These are phyloP conservation scores for Neotropicomus parvogracilis DNA, from an alignment of 1,284 basidiomycete species.

Conservation along the genomic window DNA sequence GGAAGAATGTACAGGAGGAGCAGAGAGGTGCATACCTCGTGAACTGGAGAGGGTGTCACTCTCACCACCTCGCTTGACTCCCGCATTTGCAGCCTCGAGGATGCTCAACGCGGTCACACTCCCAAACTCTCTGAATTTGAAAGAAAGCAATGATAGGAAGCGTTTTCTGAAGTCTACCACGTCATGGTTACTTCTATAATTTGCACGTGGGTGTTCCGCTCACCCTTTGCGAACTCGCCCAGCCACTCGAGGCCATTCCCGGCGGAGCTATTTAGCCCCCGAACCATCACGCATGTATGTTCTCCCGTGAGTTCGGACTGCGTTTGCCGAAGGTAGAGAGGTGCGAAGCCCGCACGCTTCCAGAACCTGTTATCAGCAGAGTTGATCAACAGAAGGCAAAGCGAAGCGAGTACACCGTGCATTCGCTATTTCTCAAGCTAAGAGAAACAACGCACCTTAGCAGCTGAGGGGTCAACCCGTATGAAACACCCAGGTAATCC, in stretches of 20 bases:
- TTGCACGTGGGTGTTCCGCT: constrained; percentile 14
- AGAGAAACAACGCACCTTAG: constrained; percentile 50
- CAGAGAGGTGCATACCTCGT: constrained; percentile 38
- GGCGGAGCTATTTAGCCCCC: constrained; percentile 70
- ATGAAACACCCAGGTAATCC: constrained; percentile 96
- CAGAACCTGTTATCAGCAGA: constrained; percentile 65
- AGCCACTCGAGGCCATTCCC: constrained; percentile 76
- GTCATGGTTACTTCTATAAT: not conserved
- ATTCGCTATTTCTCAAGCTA: not conserved
- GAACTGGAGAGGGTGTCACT: constrained; percentile 32
- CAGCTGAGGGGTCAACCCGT: constrained; percentile 87
- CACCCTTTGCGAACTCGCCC: constrained; percentile 85
- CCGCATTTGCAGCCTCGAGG: constrained; percentile 78
- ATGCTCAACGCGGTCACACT: constrained; percentile 85
- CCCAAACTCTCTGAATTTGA: constrained; percentile 92
- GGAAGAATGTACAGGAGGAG: not conserved
- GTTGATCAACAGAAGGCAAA: not conserved
- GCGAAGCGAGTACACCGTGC: too few species aligned
- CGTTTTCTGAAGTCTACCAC: constrained; percentile 83
- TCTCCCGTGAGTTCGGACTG: constrained; percentile 95
- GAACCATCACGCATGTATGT: constrained; percentile 91
- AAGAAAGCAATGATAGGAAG: constrained; percentile 88
- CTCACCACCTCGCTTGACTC: constrained; percentile 50
- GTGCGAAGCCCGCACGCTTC: constrained; percentile 91
- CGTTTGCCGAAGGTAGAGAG: constrained; percentile 92